Evolutionary conservation across 2,329 filamentous ascomycete species (phyloP), one percentile per base, ranked within the genome.

Genomic region (Mariannaea sp.): DNA sequence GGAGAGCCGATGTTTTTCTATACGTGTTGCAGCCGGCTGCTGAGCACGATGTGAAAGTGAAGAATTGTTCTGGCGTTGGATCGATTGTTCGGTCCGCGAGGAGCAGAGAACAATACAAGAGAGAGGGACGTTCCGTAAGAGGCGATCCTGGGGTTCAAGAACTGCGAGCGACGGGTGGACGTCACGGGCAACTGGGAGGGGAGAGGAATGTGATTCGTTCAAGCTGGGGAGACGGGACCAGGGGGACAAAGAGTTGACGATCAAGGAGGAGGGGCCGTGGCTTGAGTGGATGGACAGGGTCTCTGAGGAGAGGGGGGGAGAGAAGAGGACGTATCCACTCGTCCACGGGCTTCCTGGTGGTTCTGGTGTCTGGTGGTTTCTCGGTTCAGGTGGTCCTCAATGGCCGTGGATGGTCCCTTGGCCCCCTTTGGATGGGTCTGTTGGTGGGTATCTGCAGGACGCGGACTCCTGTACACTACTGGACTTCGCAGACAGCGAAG

Each of bases 1-100:
- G n/a, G n/a, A 56, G 47, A 55, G 55, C 29, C 27, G 44, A 47
- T 24, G 53, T 24, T 55, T 52, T 66, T 63, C n/a, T n/a, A n/a
- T 61, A 57, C 52, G 63, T 65, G 63, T 57, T 59, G 64, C 64
- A 66, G 61, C 64, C 64, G 60, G 64, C 63, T 66, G 61, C 63
- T 66, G 64, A 66, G 59, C 64, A 65, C 64, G 53, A 65, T 50
- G 41, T 49, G 62, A 62, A 59, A n/a, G n/a, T n/a, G 57, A 40
- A 32, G 47, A 52, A 47, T 41, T 66, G 53, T 39, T 39, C 48
- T 64, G 61, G 52, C 53, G 46, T 53, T 62, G 49, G n/a, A 54
- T 57, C 59, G 60, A 58, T 60, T 66, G 64, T 65, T 61, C 61
- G 58, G 64, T 65, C 60, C 60, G 57, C 62, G 44, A 55, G 60